A percentile compares a stretch with the other conserved stretches of the same genome.
phyloP scores from a whole-genome alignment of 2,329 filamentous ascomycete species.

The Alternaria viburni region DNA sequence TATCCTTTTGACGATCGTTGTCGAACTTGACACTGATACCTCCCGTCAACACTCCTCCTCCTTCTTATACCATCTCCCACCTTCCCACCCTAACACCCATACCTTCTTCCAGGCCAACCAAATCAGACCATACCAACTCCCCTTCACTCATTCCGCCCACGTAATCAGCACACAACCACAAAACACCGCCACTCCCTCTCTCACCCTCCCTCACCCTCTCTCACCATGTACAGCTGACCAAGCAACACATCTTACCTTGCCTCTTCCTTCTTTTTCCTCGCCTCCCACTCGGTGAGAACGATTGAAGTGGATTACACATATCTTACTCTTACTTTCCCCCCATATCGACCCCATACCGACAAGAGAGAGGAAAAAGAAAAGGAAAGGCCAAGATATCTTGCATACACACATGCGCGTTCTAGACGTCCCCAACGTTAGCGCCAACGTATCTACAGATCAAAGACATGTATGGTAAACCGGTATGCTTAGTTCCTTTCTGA shows the following conservation, averaged over 20 bases:
- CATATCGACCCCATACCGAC: background rate
- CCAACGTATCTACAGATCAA: background rate
- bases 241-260: background rate
- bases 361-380: background rate
- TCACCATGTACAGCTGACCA: background rate
- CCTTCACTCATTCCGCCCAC: background rate
- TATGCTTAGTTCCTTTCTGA: background rate
- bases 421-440: background rate
- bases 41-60: background rate
- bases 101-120: background rate
- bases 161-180: background rate
- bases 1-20: background rate
- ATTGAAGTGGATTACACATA: background rate
- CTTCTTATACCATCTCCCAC: background rate
- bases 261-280: background rate
- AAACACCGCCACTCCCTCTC: background rate
- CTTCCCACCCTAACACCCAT: background rate
- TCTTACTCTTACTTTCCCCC: background rate
- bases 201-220: background rate
- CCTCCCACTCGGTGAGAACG: background rate
- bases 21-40: background rate
- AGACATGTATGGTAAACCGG: background rate
- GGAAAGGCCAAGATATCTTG: background rate
- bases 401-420: background rate
- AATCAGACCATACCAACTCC: background rate